These are phyloP conservation scores for Tephrocybe sp. DNA, from an alignment of 768 basidiomycete species.

Conservation along the genomic window DNA sequence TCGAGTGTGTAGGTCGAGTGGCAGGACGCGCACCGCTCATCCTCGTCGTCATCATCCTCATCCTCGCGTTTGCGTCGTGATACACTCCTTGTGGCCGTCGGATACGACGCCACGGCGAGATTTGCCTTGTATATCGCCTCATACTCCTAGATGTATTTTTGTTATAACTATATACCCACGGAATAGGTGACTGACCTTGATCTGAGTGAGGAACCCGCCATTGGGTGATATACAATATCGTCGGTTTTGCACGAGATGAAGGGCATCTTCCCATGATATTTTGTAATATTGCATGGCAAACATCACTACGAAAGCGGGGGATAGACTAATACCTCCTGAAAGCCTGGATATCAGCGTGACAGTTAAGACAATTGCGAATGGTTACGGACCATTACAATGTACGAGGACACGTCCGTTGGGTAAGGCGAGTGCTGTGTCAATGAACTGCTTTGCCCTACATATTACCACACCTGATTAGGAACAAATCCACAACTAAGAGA, in stretches of 20 bases:
- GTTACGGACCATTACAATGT: conserved; percentile 77
- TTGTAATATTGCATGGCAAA: conserved; percentile 87
- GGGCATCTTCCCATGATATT: conserved; percentile 84
- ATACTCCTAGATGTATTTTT: conserved; percentile 67
- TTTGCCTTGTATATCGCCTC: conserved; percentile 89
- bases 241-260: conserved; percentile 86
- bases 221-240: conserved; percentile 95
- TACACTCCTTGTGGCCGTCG: conserved; percentile 42
- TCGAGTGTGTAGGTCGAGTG: not conserved
- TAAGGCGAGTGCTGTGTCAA: conserved; percentile 59
- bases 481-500: conserved; percentile 1
- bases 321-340: conserved; percentile 82
- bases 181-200: conserved; percentile 56
- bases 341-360: not conserved
- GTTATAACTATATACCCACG: conserved; percentile 2
- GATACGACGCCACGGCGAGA: conserved; percentile 64
- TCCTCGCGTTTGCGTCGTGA: conserved; percentile 70
- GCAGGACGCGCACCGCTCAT: conserved; percentile 23
- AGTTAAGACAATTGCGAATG: not conserved
- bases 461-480: conserved; percentile 4
- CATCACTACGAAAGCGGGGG: conserved; percentile 90
- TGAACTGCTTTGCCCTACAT: conserved; percentile 72
- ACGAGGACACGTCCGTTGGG: conserved; percentile 83
- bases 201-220: conserved; percentile 87
- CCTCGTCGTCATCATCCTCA: conserved; percentile 60